Percentiles rank a stretch among this genome's conserved stretches.
Evolutionary conservation across 1,284 basidiomycete species (phyloP).

Genomic region (Moniliella sp.): DNA sequence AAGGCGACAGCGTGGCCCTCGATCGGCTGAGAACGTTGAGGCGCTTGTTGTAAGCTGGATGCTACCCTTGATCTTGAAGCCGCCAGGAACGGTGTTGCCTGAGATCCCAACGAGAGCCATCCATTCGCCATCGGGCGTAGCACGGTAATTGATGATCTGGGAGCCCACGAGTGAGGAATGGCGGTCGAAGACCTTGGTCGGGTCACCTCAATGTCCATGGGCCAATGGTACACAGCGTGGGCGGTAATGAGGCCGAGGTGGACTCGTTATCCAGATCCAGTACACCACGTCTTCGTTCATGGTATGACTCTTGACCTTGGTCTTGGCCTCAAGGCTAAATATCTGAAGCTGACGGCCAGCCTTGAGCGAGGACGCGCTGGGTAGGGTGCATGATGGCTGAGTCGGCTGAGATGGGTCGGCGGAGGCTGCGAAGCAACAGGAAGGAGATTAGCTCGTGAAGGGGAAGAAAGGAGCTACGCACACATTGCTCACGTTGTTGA

Average conservation of each 20-base stretch:
- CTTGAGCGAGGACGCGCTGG: constrained; percentile 93
- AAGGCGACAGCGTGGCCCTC: constrained; percentile 96
- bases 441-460: background rate
- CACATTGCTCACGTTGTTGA: constrained; percentile 27
- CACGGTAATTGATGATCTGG: constrained; percentile 96
- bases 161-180: constrained; percentile 78
- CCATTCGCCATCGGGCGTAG: constrained; percentile 85
- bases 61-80: constrained; percentile 41
- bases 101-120: constrained; percentile 86
- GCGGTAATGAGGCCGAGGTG: constrained; percentile 90
- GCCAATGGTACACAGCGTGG: constrained; percentile 81
- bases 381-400: constrained; percentile 94
- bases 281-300: constrained; percentile 87
- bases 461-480: constrained; percentile 3
- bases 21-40: constrained; percentile 94
- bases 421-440: constrained; percentile 37
- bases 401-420: constrained; percentile 88
- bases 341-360: constrained; percentile 63
- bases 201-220: constrained; percentile 50
- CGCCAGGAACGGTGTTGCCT: constrained; percentile 53
- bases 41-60: constrained; percentile 73
- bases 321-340: constrained; percentile 89
- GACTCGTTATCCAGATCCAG: constrained; percentile 95
- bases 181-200: constrained; percentile 83
- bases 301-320: constrained; percentile 84